A percentile compares a stretch with the other conserved stretches of the same genome.
phyloP scores from a whole-genome alignment of 371 early-diverging fungal species.

The Mortierella sp. region DNA sequence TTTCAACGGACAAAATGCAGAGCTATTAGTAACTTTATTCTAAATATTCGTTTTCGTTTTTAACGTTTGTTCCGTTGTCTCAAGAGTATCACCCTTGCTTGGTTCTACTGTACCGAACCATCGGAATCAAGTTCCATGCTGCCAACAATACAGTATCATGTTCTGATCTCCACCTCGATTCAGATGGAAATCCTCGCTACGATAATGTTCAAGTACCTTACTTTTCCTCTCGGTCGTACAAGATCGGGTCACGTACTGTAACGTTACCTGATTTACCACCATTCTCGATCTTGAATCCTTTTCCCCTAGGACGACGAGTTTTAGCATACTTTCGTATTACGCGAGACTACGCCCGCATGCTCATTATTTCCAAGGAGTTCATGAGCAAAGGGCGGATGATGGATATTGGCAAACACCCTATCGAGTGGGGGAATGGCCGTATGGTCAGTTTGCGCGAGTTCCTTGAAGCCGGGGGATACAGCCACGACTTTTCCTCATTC shows the following conservation, averaged over 20 bases:
- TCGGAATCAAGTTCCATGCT: conserved; percentile 52
- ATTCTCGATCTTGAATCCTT: conserved; percentile 44
- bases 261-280: conserved; percentile 49
- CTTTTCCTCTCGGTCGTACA: conserved; percentile 50
- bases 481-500: conserved; percentile 61
- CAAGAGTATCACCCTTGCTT: conserved; percentile 63
- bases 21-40: too few relatives aligned
- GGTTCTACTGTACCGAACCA: conserved; percentile 35
- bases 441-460: conserved; percentile 45
- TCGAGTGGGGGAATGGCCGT: conserved; percentile 52
- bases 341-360: conserved; percentile 40
- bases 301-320: conserved; percentile 42
- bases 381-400: conserved; percentile 51
- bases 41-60: background rate
- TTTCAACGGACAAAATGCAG: too few relatives aligned
- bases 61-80: too few relatives aligned
- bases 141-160: conserved; percentile 55
- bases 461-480: conserved; percentile 38
- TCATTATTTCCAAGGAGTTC: conserved; percentile 46
- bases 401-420: conserved; percentile 51
- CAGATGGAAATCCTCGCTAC: background rate
- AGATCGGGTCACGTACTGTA: conserved; percentile 44
- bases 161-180: conserved; percentile 39
- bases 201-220: conserved; percentile 29
- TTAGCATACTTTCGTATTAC: conserved; percentile 46